Evolutionary conservation across 306 rosid genomes (phyloP).

Genomic region (Rosa lucieae): DNA sequence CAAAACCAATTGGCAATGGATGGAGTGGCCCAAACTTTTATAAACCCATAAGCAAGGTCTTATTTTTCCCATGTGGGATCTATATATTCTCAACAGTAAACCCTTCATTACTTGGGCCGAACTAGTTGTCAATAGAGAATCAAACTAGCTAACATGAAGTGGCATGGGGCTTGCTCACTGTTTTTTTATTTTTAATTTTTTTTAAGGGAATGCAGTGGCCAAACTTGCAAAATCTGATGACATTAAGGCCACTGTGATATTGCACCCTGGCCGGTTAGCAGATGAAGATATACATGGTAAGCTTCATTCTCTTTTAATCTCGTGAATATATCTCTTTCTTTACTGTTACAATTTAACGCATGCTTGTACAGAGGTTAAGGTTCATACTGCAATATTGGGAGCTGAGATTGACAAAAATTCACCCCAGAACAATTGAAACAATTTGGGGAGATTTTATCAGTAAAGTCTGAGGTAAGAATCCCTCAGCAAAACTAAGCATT

Average conservation of each 20-base stretch:
- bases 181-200: background rate
- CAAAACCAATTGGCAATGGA: no score
- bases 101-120: background rate
- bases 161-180: background rate
- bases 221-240: slow-evolving; percentile 39
- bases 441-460: slow-evolving; percentile 35
- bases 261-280: slow-evolving; percentile 37
- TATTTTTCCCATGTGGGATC: no score
- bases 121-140: background rate
- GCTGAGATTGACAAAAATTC: slow-evolving; percentile 41
- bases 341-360: background rate
- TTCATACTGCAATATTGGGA: slow-evolving; percentile 47
- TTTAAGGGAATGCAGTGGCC: slow-evolving; percentile 40
- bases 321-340: background rate
- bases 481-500: no score
- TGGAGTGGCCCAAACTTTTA: no score
- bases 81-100: no score
- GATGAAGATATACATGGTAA: slow-evolving; percentile 20
- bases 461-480: slow-evolving; percentile 38
- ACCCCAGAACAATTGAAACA: slow-evolving; percentile 45
- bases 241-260: slow-evolving; percentile 47
- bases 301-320: background rate
- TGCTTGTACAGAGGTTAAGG: slow-evolving; percentile 39
- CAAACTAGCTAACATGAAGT: background rate
- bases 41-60: no score